These are phyloP conservation scores for Nadsonia commutata DNA, from an alignment of 1,139 yeast species.

Conservation along the genomic window DNA sequence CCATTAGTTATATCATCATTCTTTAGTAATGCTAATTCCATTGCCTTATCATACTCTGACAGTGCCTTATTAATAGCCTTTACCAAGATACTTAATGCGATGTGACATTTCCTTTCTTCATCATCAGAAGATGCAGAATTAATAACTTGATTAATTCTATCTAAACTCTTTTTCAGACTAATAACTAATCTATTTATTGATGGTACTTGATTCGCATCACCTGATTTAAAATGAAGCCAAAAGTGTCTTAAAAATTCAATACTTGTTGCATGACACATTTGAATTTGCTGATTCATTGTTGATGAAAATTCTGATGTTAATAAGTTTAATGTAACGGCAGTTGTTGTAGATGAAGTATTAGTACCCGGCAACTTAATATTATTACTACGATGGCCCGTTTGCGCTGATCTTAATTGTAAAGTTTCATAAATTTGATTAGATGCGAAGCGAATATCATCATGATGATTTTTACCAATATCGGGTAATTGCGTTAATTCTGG, in stretches of 20 bases:
- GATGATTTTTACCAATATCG: conserved; percentile 10
- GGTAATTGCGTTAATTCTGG: conserved; percentile 11
- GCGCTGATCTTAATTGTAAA: conserved; percentile 13
- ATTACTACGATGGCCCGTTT: conserved; percentile 7
- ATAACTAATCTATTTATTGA: conserved; percentile 33
- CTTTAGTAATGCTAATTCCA: conserved; percentile 9
- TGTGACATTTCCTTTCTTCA: conserved; percentile 16
- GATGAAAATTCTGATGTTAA: conserved; percentile 9
- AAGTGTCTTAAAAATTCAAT: conserved; percentile 59
- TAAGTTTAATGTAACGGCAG: conserved; percentile 11
- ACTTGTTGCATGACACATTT: conserved; percentile 46
- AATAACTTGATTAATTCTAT: conserved; percentile 28
- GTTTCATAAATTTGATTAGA: conserved; percentile 13
- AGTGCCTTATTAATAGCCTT: conserved; percentile 28
- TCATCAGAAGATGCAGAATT: conserved; percentile 16
- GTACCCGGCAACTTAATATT: too few species aligned
- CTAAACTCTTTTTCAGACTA: conserved; percentile 33
- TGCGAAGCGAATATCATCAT: conserved; percentile 13
- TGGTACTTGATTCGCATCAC: conserved; percentile 37
- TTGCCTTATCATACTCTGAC: conserved; percentile 22
- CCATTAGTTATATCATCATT: too few species aligned
- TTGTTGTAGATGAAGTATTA: conserved; percentile 7
- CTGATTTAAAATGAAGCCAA: conserved; percentile 48
- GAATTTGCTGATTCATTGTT: conserved; percentile 10
- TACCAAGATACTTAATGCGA: conserved; percentile 25